Base-by-base conservation (phyloP, 352 stramenopile genomes). In the Globisporangium spinosum region DNA sequence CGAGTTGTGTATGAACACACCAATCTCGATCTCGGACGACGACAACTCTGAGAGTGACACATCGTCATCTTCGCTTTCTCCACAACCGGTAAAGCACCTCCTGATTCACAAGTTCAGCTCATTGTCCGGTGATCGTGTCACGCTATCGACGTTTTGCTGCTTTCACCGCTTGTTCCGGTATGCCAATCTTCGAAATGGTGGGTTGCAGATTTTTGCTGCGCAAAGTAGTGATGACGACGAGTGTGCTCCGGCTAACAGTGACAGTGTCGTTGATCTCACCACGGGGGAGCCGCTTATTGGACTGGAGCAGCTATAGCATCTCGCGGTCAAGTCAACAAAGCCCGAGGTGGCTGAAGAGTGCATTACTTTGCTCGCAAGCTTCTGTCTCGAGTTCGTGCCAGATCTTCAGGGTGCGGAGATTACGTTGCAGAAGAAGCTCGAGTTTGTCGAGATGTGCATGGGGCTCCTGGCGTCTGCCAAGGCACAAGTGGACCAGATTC, bases 111-210 rank as follows among this genome's bases (percentile, higher is more conserved):
- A 85, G 32, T 94, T 94, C 55, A 55, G 40, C 8, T 70, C 67
- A 6, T 64, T 94, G 23, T 8, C 67, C 15, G 67, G 60, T 0
- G 29, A 75, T 20, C 61, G 67, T 0, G 86, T 90, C 58, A 82
- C 78, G 0, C 58, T 81, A 4, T 80, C 83, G 0, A 75, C 77
- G 0, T 53, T 91, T 1, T 84, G 71, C 61, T 93, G 86, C 58
- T 91, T 94, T 59, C 83, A 94, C 38, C 73, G 76, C 8, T 69
- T 94, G 10, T 94, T 94, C 56, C 77, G 74, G 2, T 69, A 72
- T 2, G 66, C 93, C n/a, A 94, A 94, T 34, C 7, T 82, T 17
- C 29, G 63, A 9, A 70, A 64, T 3, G 77, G 79, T 27, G 76
- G 74, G 0, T 59, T 92, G 0, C 70, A 85, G 38, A 73, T 69